These are phyloP conservation scores for Hibiscus mutabilis DNA, from an alignment of 345 rosid species.

Conservation along the genomic window DNA sequence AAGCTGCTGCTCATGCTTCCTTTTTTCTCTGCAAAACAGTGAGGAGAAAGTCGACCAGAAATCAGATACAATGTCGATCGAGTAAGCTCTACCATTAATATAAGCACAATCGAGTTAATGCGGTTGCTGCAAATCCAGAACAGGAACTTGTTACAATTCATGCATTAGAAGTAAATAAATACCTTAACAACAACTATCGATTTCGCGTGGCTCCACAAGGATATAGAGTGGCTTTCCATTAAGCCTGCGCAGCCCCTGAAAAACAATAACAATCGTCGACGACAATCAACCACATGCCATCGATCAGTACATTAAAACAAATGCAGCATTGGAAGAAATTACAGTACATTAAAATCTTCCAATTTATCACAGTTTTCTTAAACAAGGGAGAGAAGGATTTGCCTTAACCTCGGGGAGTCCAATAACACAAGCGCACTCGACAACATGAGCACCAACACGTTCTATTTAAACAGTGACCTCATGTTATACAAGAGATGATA, in stretches of 20 bases:
- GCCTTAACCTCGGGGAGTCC: conserved; percentile 79
- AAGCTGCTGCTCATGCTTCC: neutral
- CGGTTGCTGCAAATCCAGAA: neutral
- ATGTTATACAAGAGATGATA: conserved; percentile 18
- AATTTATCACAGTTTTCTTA: neutral
- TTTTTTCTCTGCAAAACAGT: neutral
- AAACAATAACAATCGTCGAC: neutral
- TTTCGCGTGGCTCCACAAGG: conserved; percentile 65
- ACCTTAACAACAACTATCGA: conserved; percentile 14
- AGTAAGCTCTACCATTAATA: no score
- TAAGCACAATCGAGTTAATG: no score
- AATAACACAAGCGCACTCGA: conserved; percentile 82
- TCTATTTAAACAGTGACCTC: conserved; percentile 28
- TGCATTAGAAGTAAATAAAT: neutral
- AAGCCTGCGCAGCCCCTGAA: conserved; percentile 64
- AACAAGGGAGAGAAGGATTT: neutral
- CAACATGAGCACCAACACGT: conserved; percentile 74
- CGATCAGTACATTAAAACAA: neutral
- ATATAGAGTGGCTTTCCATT: conserved; percentile 68
- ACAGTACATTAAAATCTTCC: neutral
- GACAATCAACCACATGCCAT: neutral
- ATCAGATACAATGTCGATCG: neutral
- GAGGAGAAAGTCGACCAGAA: neutral
- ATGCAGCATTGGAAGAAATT: neutral
- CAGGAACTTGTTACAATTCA: neutral